Conservation (phyloP, 106 monocot genomes). For the Phalaenopsis aphrodite region DNA sequence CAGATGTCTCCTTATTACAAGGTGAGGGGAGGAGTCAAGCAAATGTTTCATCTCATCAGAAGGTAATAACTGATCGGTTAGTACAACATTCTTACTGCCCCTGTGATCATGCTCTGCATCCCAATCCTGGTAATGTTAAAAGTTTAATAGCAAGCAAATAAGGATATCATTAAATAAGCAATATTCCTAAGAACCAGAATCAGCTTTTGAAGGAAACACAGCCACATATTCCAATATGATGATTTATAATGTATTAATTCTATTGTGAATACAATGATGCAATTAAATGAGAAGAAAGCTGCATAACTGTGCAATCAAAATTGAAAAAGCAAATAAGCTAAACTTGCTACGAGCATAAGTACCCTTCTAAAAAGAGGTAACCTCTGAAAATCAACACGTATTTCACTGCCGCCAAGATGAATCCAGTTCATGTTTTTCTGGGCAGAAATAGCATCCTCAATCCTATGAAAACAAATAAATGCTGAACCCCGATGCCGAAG, state of each 20-base stretch:
- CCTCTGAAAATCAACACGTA: constrained; percentile 84
- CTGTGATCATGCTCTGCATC: constrained; percentile 28
- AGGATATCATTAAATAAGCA: background rate
- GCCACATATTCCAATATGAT: background rate
- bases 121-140: constrained; percentile 28
- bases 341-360: background rate
- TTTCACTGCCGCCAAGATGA: constrained; percentile 50
- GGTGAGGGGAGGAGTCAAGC: constrained; percentile 21
- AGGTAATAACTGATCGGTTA: constrained; percentile 14
- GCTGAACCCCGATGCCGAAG: constrained; percentile 69
- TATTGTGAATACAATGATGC: background rate
- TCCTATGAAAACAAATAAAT: constrained; percentile 49
- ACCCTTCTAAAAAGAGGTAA: constrained; percentile 49
- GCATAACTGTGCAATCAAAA: background rate
- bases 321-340: background rate
- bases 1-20: constrained; percentile 26
- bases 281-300: background rate
- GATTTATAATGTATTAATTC: background rate
- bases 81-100: constrained; percentile 5
- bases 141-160: background rate
- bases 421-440: constrained; percentile 79
- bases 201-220: background rate
- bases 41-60: constrained; percentile 17
- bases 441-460: constrained; percentile 82
- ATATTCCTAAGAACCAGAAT: background rate